Evolutionary conservation across 352 stramenopile genomes (phyloP).

Genomic region (Pythium utonaiense): DNA sequence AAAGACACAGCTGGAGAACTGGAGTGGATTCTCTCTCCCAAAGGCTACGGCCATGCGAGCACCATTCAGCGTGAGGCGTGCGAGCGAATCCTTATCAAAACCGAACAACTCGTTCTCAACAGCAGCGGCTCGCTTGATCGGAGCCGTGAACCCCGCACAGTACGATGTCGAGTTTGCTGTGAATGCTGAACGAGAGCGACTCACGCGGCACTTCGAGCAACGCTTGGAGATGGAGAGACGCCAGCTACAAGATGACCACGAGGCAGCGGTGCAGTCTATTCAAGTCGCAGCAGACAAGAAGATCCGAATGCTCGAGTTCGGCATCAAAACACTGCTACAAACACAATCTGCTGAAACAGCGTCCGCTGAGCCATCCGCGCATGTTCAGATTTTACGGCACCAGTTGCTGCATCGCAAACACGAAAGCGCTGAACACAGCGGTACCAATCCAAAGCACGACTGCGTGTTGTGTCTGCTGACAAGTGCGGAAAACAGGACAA

Average conservation of each 20-base stretch:
- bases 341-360: background rate
- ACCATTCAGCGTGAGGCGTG: slow-evolving; percentile 1
- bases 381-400: slow-evolving; percentile 15
- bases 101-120: background rate
- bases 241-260: slow-evolving; percentile 25
- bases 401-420: slow-evolving; percentile 11
- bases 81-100: background rate
- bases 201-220: slow-evolving; percentile 39
- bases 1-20: slow-evolving; percentile 24
- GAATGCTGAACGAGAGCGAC: slow-evolving; percentile 33
- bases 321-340: slow-evolving; percentile 26
- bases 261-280: slow-evolving; percentile 20
- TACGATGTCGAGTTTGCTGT: slow-evolving; percentile 53
- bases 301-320: slow-evolving; percentile 47
- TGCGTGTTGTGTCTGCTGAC: slow-evolving; percentile 19
- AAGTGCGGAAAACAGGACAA: background rate
- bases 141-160: slow-evolving; percentile 16
- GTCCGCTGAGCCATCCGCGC: slow-evolving; percentile 1
- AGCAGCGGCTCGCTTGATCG: slow-evolving; percentile 18
- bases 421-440: background rate
- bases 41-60: slow-evolving; percentile 19
- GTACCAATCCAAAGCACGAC: background rate
- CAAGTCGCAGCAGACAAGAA: slow-evolving; percentile 39
- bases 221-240: slow-evolving; percentile 29
- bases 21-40: slow-evolving; percentile 33